phyloP scores from a whole-genome alignment of 225 moss, liverwort and hornwort genomes.

The Polytrichum commune region DNA sequence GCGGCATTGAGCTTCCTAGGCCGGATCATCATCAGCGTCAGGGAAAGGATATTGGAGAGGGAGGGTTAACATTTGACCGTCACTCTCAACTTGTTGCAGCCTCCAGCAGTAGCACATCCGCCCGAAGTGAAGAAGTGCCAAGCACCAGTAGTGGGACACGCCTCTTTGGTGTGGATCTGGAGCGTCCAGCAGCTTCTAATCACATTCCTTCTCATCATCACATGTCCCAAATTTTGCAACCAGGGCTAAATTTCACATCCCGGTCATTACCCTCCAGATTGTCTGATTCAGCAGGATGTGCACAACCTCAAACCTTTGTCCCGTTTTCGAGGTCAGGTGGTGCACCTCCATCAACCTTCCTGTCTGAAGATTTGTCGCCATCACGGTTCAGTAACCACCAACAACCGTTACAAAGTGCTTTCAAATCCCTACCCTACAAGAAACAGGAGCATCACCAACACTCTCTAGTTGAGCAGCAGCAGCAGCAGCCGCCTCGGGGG shows the following conservation, averaged over 20 bases:
- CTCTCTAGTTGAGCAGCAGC: constrained; percentile 31
- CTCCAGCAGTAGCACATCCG: constrained; percentile 48
- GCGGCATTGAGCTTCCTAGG: constrained; percentile 36
- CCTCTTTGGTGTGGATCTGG: constrained; percentile 87
- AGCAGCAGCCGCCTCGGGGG: constrained; percentile 42
- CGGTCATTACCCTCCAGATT: constrained; percentile 42
- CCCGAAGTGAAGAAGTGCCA: constrained; percentile 52
- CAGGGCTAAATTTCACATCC: constrained; percentile 37
- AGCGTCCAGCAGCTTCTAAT: constrained; percentile 46
- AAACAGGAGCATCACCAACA: constrained; percentile 21
- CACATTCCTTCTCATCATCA: constrained; percentile 17
- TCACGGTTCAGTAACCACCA: constrained; percentile 42
- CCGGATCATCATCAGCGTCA: constrained; percentile 13
- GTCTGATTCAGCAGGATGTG: constrained; percentile 17
- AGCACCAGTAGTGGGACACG: constrained; percentile 63
- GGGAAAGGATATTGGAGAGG: constrained; percentile 26
- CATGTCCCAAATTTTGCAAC: constrained; percentile 16
- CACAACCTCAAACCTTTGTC: constrained; percentile 5
- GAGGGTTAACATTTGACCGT: constrained; percentile 8
- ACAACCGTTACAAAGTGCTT: constrained; percentile 29
- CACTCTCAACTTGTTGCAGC: constrained; percentile 34
- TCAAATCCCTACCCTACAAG: constrained; percentile 39
- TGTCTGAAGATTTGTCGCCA: constrained; percentile 34
- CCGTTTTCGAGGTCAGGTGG: constrained; percentile 22
- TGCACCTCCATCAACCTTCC: constrained; percentile 29